Evolutionary conservation across 2,329 filamentous ascomycete genomes (phyloP).

Genomic region (Proliferodiscus dingleyae): DNA sequence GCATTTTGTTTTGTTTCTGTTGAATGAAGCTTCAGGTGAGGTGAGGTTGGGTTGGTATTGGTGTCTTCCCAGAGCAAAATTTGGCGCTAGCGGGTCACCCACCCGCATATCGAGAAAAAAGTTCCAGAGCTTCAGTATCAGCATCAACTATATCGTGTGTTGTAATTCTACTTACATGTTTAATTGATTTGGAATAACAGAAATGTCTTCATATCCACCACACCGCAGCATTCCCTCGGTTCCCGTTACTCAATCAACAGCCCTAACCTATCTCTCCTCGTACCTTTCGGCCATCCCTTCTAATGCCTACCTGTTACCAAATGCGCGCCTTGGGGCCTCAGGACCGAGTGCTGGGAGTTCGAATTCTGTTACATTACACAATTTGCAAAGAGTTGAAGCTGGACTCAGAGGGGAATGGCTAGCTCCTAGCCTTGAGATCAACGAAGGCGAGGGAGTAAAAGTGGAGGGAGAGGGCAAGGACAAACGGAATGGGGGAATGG

Average conservation of each 20-base stretch:
- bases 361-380: conserved; percentile 42
- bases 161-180: no score
- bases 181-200: background rate
- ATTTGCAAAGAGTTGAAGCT: conserved; percentile 47
- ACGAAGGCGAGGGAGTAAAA: conserved; percentile 24
- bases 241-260: conserved; percentile 25
- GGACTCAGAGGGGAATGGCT: conserved; percentile 48
- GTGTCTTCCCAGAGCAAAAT: conserved; percentile 1
- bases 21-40: background rate
- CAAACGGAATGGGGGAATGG: conserved; percentile 22
- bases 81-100: conserved; percentile 14
- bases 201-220: conserved; percentile 31
- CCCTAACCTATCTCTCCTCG: conserved; percentile 27
- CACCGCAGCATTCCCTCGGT: conserved; percentile 22
- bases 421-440: conserved; percentile 36
- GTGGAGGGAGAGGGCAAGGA: conserved; percentile 22
- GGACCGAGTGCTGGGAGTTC: conserved; percentile 27
- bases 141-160: background rate
- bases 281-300: conserved; percentile 27
- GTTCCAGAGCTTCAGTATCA: background rate
- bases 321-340: conserved; percentile 29
- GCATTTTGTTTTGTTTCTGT: conserved; percentile 18
- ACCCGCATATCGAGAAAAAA: conserved; percentile 4
- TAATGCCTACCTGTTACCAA: conserved; percentile 30
- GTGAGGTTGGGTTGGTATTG: conserved; percentile 3